A percentile compares a stretch with the other conserved stretches of the same genome.
These are phyloP conservation scores for Orychophragmus violaceus DNA, from an alignment of 345 rosid genomes.

Conservation along the genomic window DNA sequence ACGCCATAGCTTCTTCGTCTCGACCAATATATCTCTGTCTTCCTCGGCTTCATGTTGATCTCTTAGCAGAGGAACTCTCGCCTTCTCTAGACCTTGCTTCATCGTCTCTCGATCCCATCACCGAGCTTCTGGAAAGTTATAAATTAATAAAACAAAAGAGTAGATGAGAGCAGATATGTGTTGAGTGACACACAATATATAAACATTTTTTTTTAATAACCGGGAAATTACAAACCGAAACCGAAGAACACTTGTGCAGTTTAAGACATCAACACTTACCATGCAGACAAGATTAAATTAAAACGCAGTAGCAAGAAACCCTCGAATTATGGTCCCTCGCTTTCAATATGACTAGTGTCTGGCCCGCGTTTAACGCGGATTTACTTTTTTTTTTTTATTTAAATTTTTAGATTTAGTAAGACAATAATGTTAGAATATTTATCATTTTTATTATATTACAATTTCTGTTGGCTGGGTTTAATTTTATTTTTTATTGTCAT, in stretches of 20 bases:
- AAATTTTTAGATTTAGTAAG: too few relatives aligned
- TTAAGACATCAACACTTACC: too few relatives aligned
- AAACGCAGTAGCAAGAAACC: background rate
- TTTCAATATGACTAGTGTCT: too few relatives aligned
- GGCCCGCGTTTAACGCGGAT: too few relatives aligned
- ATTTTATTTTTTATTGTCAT: too few relatives aligned
- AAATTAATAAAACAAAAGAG: background rate
- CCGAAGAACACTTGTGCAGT: too few relatives aligned
- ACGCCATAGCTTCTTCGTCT: conserved; percentile 48
- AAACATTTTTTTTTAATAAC: background rate
- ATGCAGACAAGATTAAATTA: too few relatives aligned
- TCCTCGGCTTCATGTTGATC: background rate
- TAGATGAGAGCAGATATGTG: background rate
- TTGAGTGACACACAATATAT: background rate
- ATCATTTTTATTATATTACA: too few relatives aligned
- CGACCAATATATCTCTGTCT: conserved; percentile 29
- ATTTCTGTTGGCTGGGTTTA: too few relatives aligned
- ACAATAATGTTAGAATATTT: too few relatives aligned
- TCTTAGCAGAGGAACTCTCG: background rate
- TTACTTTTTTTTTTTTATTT: too few relatives aligned
- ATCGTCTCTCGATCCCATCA: conserved; percentile 4
- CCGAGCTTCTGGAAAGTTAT: background rate
- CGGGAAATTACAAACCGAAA: background rate
- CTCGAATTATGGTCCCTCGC: background rate
- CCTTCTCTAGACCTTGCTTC: background rate